Conservation (phyloP, 2,329 filamentous ascomycete species). For the Epichloe gansuensis region DNA sequence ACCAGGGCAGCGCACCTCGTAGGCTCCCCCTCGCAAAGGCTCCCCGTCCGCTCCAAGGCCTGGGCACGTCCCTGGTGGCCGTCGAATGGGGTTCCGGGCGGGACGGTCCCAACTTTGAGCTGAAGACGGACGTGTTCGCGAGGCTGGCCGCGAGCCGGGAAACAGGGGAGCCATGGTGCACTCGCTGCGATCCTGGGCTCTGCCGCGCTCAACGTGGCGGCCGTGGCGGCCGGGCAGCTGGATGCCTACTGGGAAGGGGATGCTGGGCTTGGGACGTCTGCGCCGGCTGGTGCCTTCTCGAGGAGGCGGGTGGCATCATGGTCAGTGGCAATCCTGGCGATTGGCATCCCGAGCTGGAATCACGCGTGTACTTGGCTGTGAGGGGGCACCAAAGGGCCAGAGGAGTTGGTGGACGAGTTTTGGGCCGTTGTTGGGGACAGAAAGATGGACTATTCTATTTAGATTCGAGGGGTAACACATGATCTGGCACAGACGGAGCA, state of each 20-base stretch:
- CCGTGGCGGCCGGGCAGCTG: slow-evolving; percentile 56
- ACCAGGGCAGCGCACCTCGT: slow-evolving; percentile 25
- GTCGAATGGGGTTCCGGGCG: slow-evolving; percentile 65
- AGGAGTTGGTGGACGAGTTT: slow-evolving; percentile 51
- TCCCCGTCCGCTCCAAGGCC: slow-evolving; percentile 43
- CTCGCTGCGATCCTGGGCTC: slow-evolving; percentile 56
- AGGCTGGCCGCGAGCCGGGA: slow-evolving; percentile 46
- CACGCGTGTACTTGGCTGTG: slow-evolving; percentile 50
- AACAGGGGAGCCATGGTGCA: slow-evolving; percentile 66
- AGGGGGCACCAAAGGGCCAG: slow-evolving; percentile 46
- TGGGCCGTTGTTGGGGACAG: slow-evolving; percentile 48
- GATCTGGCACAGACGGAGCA: too few relatives aligned
- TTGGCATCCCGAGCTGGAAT: slow-evolving; percentile 52
- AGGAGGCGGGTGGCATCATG: slow-evolving; percentile 63
- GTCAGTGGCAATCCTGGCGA: slow-evolving; percentile 61
- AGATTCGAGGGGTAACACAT: neutral
- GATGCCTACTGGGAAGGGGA: slow-evolving; percentile 78
- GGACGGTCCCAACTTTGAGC: slow-evolving; percentile 55
- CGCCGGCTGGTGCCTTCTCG: slow-evolving; percentile 65
- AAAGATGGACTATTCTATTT: slow-evolving; percentile 34
- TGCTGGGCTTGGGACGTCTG: slow-evolving; percentile 82
- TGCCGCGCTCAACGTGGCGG: slow-evolving; percentile 64
- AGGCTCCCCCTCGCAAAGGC: slow-evolving; percentile 29
- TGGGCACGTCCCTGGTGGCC: slow-evolving; percentile 53
- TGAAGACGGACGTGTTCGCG: slow-evolving; percentile 56